Evolutionary conservation across 768 basidiomycete genomes (phyloP), one percentile per base, ranked within the genome.

Genomic region (Phanerodontia chrysosporium): DNA sequence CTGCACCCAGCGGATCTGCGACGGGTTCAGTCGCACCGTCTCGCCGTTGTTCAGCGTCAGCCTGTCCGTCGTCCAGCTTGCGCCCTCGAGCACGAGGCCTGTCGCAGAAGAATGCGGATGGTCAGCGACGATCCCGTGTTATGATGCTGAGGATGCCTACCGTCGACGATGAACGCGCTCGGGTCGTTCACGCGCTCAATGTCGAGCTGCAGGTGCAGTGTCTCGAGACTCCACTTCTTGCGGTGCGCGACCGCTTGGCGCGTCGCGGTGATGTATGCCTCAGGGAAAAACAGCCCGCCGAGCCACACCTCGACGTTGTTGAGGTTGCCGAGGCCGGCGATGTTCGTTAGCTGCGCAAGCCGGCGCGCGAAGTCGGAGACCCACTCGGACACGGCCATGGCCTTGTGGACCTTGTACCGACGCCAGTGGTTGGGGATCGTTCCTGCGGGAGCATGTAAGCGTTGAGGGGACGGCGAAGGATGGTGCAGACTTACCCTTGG

Each of bases 261-360:
- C 1, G 94, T 95, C 1, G 96, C 96, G 0, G 96, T 98, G 66
- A 98, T 82, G 70, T 94, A 98, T 2, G 95, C 95, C 68, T 95
- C 92, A 0, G 96, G 97, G 82, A 91, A 95, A 81, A 98, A 98
- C 58, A 99, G 73, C 0, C 92, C 91, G 24, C 96, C 95, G 14
- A 98, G 83, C 90, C 92, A 93, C 46, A 97, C 90, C 72, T 92
- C 85, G 49, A 90, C 76, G 64, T 90, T 78, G 63, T 76, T 80
- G 62, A 88, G 73, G 66, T 79, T 85, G 62, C 87, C 85, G 48
- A 86, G 73, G 21, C 73, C 70, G 0, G 88, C 82, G 57, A 98
- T 85, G 30, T 75, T 73, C 54, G 94, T 84, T 39, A 98, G 82
- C 69, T 98, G 96, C n/a, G 74, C 80, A 35, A 98, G 73, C 22